Percentiles rank a stretch among this genome's conserved stretches.
These are phyloP conservation scores for Globisporangium irregulare DNA, from an alignment of 352 stramenopile genomes.

Conservation along the genomic window DNA sequence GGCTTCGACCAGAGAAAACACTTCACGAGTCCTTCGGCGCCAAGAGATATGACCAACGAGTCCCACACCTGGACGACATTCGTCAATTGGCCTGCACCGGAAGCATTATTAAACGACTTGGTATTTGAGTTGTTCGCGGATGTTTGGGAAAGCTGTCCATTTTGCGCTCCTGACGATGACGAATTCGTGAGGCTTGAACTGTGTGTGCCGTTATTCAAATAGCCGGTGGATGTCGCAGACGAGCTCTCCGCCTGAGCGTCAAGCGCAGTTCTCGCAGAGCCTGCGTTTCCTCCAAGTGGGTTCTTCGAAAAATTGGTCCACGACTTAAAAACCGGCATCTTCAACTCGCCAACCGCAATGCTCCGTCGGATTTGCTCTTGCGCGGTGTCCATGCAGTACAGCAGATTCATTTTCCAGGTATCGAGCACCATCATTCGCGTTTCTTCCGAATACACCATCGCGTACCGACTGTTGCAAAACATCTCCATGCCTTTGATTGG, in stretches of 20 bases:
- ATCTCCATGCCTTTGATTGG: constrained; percentile 70
- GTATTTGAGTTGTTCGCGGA: constrained; percentile 1
- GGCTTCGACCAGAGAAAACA: constrained; percentile 82
- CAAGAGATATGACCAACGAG: constrained; percentile 70
- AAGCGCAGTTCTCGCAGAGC: not conserved
- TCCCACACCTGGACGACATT: constrained; percentile 42
- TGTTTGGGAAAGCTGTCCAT: not conserved
- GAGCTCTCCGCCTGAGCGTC: constrained; percentile 1
- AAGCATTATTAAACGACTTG: constrained; percentile 11
- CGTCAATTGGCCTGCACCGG: not conserved
- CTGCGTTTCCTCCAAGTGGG: not conserved
- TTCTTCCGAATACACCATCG: constrained; percentile 66
- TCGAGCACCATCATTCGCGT: constrained; percentile 78
- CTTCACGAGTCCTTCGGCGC: constrained; percentile 72
- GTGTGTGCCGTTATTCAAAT: not conserved
- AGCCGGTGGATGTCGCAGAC: not conserved
- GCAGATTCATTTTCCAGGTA: constrained; percentile 65
- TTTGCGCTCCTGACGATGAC: constrained; percentile 1
- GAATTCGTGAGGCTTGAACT: constrained; percentile 10
- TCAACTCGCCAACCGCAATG: constrained; percentile 58
- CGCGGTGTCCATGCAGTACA: constrained; percentile 73
- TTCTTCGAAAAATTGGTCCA: constrained; percentile 7
- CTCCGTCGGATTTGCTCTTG: constrained; percentile 79
- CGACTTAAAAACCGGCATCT: constrained; percentile 23
- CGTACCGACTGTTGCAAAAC: constrained; percentile 67